phyloP scores from a whole-genome alignment of 2,329 filamentous ascomycete genomes.

The Talaromyces piceae region DNA sequence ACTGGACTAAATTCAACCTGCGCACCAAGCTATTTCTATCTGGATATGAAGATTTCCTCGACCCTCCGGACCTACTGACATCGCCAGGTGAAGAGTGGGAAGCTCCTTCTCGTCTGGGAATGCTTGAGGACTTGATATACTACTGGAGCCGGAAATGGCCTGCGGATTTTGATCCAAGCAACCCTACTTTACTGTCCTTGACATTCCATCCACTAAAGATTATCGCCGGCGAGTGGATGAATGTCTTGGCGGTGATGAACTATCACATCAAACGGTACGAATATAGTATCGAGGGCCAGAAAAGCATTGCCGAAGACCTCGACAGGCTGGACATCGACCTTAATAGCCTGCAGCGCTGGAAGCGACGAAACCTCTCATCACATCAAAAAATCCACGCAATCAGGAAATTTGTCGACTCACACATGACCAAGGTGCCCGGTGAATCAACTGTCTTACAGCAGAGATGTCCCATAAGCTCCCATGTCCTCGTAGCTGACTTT shows the following conservation, averaged over 20 bases:
- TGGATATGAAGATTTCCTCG: neutral
- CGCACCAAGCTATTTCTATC: neutral
- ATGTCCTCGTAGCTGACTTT: neutral
- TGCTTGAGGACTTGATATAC: neutral
- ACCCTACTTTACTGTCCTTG: neutral
- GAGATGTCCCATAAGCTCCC: neutral
- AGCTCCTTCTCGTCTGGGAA: neutral
- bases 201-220: conserved; percentile 1
- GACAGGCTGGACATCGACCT: conserved; percentile 1
- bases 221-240: neutral
- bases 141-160: neutral
- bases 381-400: neutral
- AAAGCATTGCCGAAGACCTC: neutral
- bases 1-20: neutral
- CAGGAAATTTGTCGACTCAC: neutral
- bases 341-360: neutral
- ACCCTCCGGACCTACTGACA: neutral
- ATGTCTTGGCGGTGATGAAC: neutral
- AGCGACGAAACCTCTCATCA: neutral
- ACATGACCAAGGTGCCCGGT: neutral
- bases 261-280: neutral
- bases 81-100: neutral
- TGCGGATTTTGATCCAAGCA: neutral
- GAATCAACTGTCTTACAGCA: neutral
- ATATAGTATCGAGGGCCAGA: neutral